A percentile compares a stretch with the other conserved stretches of the same genome.
phyloP scores from a whole-genome alignment of 495 filamentous ascomycete genomes.

The Pyrenula aspistea region DNA sequence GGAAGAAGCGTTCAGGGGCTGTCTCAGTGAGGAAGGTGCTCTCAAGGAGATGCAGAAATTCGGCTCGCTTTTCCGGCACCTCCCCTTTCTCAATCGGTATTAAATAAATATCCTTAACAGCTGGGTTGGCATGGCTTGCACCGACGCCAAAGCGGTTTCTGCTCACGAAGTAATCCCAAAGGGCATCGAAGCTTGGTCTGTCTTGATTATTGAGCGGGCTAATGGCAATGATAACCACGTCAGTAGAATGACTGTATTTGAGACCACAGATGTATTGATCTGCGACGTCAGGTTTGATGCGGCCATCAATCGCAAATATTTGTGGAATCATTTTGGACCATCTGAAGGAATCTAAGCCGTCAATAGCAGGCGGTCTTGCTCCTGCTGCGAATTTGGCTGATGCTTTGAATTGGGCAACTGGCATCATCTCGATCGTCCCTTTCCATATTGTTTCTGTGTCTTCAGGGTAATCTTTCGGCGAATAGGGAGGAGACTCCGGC shows the following conservation, averaged over 20 bases:
- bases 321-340: conserved; percentile 63
- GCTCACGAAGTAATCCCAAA: conserved; percentile 69
- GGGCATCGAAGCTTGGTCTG: conserved; percentile 43
- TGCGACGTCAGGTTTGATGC: conserved; percentile 68
- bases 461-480: conserved; percentile 57
- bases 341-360: conserved; percentile 38
- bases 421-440: conserved; percentile 65
- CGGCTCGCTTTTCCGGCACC: conserved; percentile 36
- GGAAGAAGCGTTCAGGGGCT: conserved; percentile 55
- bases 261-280: conserved; percentile 81
- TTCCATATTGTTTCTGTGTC: conserved; percentile 63
- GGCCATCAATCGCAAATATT: conserved; percentile 63
- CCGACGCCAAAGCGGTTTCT: conserved; percentile 75
- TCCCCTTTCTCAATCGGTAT: conserved; percentile 56
- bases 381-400: conserved; percentile 78
- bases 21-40: conserved; percentile 57
- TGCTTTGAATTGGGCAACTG: conserved; percentile 59
- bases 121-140: conserved; percentile 51
- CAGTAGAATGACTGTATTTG: conserved; percentile 57
- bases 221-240: conserved; percentile 59
- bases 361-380: conserved; percentile 40
- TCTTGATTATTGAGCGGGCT: conserved; percentile 39
- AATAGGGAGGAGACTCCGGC: conserved; percentile 74
- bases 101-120: conserved; percentile 68
- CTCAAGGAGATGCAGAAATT: conserved; percentile 67